Percentiles rank a stretch among this genome's conserved stretches.
These are phyloP conservation scores for Cryphonectria naterciae DNA, from an alignment of 2,329 filamentous ascomycete species.

Conservation along the genomic window DNA sequence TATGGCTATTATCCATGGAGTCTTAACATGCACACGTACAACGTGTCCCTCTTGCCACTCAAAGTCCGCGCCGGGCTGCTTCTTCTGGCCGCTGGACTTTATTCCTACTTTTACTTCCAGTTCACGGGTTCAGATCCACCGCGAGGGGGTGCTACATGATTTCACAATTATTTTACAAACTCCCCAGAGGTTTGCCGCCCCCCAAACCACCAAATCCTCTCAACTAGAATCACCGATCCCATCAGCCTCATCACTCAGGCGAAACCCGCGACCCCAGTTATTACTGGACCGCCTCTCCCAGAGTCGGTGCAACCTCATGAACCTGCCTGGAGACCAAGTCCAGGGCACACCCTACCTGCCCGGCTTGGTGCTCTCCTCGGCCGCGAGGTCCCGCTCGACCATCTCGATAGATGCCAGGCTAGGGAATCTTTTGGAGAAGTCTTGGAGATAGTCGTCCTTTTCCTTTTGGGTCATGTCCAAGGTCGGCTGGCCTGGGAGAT, in stretches of 20 bases:
- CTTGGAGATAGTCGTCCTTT: constrained; percentile 66
- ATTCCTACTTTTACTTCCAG: neutral
- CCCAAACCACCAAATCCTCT: neutral
- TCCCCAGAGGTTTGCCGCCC: too few relatives aligned
- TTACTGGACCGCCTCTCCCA: constrained; percentile 18
- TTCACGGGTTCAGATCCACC: neutral
- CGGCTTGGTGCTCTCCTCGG: constrained; percentile 37
- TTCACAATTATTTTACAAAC: neutral
- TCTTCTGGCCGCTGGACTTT: neutral
- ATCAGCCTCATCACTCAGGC: constrained; percentile 2
- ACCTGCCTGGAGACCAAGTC: constrained; percentile 25
- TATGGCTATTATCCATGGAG: neutral
- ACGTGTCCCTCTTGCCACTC: neutral
- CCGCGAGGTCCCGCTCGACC: constrained; percentile 70
- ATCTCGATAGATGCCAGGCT: constrained; percentile 85
- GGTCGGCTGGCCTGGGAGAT: constrained; percentile 52
- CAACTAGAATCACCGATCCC: neutral
- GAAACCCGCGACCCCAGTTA: neutral
- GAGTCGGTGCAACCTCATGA: constrained; percentile 16
- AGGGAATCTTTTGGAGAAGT: constrained; percentile 86
- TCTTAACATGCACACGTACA: neutral
- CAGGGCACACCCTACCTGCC: constrained; percentile 27
- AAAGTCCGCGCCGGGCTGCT: neutral
- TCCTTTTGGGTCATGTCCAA: constrained; percentile 61
- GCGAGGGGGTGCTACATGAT: neutral